A percentile compares a stretch with the other conserved stretches of the same genome.
These are phyloP conservation scores for Leishmania braziliensis DNA, from an alignment of 208 protist species.

Conservation along the genomic window DNA sequence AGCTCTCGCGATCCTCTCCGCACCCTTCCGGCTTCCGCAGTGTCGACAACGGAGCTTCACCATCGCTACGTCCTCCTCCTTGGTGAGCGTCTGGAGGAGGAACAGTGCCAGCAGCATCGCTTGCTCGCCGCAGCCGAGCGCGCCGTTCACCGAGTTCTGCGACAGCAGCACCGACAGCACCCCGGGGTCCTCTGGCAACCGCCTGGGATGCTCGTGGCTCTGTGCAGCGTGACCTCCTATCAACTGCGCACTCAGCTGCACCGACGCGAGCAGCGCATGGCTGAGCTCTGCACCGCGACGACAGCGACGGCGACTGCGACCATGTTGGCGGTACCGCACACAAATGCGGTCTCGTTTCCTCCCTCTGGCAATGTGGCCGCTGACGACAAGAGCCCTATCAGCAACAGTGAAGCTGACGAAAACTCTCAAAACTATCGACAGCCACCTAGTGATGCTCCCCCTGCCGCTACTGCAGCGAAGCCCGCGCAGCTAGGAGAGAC, in stretches of 20 bases:
- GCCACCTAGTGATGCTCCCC: not conserved
- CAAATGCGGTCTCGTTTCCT: not conserved
- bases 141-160: slow-evolving; percentile 21
- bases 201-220: slow-evolving; percentile 13
- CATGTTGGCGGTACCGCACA: not conserved
- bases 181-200: slow-evolving; percentile 14
- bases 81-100: not conserved
- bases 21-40: not conserved
- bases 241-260: slow-evolving; percentile 24
- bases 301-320: not conserved
- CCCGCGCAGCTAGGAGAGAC: not conserved
- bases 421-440: not conserved
- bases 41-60: not conserved
- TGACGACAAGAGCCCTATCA: not conserved
- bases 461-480: not conserved
- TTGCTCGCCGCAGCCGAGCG: slow-evolving; percentile 27
- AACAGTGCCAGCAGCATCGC: slow-evolving; percentile 25
- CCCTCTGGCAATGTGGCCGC: not conserved
- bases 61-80: slow-evolving; percentile 1
- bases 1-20: not conserved
- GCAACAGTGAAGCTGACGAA: not conserved
- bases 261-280: slow-evolving; percentile 15
- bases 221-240: slow-evolving; percentile 22
- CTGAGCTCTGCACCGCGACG: not conserved
- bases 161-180: slow-evolving; percentile 13